phyloP scores from a whole-genome alignment of 2,329 filamentous ascomycete species.

The Penicillium sp. region DNA sequence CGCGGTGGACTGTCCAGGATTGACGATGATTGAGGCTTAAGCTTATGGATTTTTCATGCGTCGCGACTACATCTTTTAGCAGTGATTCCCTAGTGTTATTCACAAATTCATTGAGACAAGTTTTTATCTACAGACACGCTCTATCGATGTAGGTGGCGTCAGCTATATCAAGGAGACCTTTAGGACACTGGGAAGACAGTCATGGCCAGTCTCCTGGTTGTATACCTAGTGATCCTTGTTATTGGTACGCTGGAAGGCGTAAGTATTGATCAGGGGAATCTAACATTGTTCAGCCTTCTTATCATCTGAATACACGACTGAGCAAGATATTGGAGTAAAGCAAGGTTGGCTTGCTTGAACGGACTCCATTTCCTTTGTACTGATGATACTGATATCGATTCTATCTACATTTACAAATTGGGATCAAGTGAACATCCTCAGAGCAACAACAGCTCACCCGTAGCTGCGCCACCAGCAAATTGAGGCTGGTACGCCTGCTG shows the following conservation, averaged over 20 bases:
- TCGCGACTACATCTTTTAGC: neutral
- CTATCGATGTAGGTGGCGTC: neutral
- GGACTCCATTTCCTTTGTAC: constrained; percentile 6
- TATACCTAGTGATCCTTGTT: no score
- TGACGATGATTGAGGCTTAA: constrained; percentile 23
- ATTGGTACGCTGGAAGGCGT: no score
- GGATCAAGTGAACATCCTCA: constrained; percentile 33
- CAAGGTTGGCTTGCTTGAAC: neutral
- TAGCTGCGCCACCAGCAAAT: constrained; percentile 61
- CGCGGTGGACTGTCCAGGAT: constrained; percentile 33
- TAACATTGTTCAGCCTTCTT: no score
- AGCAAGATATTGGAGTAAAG: neutral
- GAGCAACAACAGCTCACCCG: constrained; percentile 69
- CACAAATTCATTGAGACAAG: neutral
- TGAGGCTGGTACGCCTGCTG: constrained; percentile 72
- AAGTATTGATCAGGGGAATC: no score
- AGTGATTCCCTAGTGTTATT: neutral
- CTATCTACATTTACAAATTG: constrained; percentile 19
- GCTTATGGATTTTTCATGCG: neutral
- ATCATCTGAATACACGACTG: neutral
- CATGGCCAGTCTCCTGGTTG: no score
- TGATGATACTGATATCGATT: constrained; percentile 5
- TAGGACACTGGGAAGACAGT: no score
- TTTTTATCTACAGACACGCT: neutral
- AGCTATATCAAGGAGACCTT: neutral